Evolutionary conservation across 192 early-diverging fungal genomes (phyloP).

Genomic region (Coemansia sp.): DNA sequence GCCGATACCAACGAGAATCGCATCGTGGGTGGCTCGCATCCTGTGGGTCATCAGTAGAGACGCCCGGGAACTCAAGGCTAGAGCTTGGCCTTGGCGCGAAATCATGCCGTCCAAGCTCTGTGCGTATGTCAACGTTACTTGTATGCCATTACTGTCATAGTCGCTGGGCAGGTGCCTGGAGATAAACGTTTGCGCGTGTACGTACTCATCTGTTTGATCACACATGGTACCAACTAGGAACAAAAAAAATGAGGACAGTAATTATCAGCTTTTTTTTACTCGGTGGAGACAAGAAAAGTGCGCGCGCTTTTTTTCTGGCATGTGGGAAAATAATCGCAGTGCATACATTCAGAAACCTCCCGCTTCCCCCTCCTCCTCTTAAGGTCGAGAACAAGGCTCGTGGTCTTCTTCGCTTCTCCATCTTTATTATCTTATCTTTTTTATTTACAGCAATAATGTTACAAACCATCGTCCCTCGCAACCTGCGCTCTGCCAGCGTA

Average conservation of each 20-base stretch:
- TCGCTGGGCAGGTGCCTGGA: constrained; percentile 4
- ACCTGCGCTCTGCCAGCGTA: background rate
- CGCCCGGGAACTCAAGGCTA: constrained; percentile 71
- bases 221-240: background rate
- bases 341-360: background rate
- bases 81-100: constrained; percentile 54
- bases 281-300: background rate
- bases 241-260: background rate
- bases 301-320: background rate
- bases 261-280: constrained; percentile 6
- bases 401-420: background rate
- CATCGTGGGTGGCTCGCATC: constrained; percentile 72
- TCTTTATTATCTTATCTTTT: background rate
- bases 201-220: constrained; percentile 8
- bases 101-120: constrained; percentile 90
- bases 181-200: constrained; percentile 22
- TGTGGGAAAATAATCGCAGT: background rate
- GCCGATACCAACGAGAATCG: constrained; percentile 83
- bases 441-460: background rate
- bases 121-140: constrained; percentile 84
- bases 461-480: background rate
- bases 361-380: background rate
- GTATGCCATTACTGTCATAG: constrained; percentile 29
- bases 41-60: constrained; percentile 83
- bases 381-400: background rate